Percentiles rank a stretch among this genome's conserved stretches.
These are phyloP conservation scores for Boletus coccyginus DNA, from an alignment of 768 basidiomycete species.

Conservation along the genomic window DNA sequence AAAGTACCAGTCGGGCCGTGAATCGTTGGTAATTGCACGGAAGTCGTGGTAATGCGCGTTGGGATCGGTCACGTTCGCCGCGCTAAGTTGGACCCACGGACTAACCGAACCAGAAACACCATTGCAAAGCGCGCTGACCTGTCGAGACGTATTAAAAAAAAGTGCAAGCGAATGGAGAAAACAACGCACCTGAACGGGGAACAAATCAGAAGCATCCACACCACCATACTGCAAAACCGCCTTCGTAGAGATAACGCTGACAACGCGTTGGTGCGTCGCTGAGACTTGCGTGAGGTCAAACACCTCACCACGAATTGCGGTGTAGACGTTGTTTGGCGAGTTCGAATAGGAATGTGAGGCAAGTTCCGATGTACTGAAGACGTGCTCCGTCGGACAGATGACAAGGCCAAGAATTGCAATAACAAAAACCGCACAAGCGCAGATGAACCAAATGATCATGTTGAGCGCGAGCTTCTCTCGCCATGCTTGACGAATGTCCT, in stretches of 20 bases:
- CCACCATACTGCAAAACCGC: conserved; percentile 84
- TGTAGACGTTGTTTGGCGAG: conserved; percentile 73
- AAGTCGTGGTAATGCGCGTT: conserved; percentile 91
- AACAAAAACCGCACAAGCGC: conserved; percentile 86
- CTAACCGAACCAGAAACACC: conserved; percentile 74
- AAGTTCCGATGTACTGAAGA: conserved; percentile 80
- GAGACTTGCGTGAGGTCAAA: conserved; percentile 80
- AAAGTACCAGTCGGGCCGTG: conserved; percentile 97
- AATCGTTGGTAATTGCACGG: conserved; percentile 71
- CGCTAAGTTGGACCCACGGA: conserved; percentile 71
- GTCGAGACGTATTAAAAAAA: not conserved
- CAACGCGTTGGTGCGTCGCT: conserved; percentile 59
- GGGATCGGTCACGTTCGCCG: conserved; percentile 70
- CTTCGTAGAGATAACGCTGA: conserved; percentile 74
- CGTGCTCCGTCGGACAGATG: conserved; percentile 94
- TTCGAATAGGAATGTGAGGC: conserved; percentile 60
- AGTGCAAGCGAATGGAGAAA: not conserved
- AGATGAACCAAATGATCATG: conserved; percentile 93
- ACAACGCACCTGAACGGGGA: conserved; percentile 45
- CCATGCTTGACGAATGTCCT: conserved; percentile 95
- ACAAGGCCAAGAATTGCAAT: conserved; percentile 83
- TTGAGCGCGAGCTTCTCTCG: conserved; percentile 95
- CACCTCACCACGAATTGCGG: conserved; percentile 88
- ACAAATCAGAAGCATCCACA: conserved; percentile 57
- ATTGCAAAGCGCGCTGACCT: conserved; percentile 92